These are phyloP conservation scores for Geotrichum klebahnii DNA, from an alignment of 1,139 yeast genomes.

Conservation along the genomic window DNA sequence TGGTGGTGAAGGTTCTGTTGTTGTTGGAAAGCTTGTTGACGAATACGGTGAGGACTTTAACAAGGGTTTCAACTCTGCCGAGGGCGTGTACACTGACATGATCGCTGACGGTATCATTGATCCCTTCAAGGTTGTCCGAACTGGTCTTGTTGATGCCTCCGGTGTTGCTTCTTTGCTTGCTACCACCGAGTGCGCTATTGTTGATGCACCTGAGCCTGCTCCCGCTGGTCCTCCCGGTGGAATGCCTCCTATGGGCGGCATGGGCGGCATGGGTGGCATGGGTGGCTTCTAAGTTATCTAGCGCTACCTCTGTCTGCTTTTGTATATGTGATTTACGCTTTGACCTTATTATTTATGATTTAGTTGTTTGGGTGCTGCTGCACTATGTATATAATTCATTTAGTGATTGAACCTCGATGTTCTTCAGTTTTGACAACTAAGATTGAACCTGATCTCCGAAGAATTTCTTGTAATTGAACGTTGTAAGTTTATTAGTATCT, in stretches of 20 bases:
- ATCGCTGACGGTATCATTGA: constrained; percentile 96
- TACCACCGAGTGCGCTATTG: constrained; percentile 98
- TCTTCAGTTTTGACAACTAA: neutral
- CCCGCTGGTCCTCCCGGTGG: constrained; percentile 62
- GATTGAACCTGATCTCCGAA: too few species aligned
- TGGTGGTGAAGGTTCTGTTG: constrained; percentile 97
- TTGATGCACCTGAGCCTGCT: constrained; percentile 92
- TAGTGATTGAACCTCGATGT: neutral
- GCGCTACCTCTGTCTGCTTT: too few species aligned
- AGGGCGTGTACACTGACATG: constrained; percentile 94
- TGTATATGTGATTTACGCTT: constrained; percentile 7
- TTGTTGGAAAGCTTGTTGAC: constrained; percentile 86
- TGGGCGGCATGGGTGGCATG: constrained; percentile 51
- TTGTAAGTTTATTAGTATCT: too few species aligned
- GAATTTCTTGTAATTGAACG: too few species aligned
- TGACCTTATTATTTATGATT: constrained; percentile 9
- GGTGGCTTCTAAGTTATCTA: constrained; percentile 29
- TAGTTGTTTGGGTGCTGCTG: constrained; percentile 3
- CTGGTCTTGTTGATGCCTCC: constrained; percentile 93
- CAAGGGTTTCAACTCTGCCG: constrained; percentile 89
- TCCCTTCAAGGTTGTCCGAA: constrained; percentile 98
- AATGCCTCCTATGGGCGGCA: constrained; percentile 58
- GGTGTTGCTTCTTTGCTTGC: constrained; percentile 98
- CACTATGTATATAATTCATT: constrained; percentile 17
- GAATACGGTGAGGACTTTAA: constrained; percentile 84